A percentile compares a stretch with the other conserved stretches of the same genome.
Conservation (phyloP, 2,329 filamentous ascomycete genomes). For the Davidsoniella eucalypti region DNA sequence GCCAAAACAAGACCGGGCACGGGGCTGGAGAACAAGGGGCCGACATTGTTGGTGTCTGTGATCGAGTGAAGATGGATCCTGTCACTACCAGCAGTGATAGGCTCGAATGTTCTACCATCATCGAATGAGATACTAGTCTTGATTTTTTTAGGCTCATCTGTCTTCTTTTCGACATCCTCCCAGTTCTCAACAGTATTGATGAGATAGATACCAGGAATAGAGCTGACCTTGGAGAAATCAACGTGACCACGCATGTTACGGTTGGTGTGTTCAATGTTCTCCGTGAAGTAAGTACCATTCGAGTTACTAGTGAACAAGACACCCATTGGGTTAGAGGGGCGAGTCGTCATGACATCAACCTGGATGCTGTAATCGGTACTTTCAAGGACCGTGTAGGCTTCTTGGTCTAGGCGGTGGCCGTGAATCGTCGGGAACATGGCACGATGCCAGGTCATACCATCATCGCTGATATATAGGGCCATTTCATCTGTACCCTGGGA, state of each 20-base stretch:
- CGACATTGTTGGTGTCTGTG: slow-evolving; percentile 66
- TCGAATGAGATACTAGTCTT: slow-evolving; percentile 83
- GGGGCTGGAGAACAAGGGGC: slow-evolving; percentile 80
- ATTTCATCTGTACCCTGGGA: slow-evolving; percentile 74
- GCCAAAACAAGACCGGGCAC: slow-evolving; percentile 90
- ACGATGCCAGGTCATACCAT: slow-evolving; percentile 75
- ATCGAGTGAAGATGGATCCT: slow-evolving; percentile 82
- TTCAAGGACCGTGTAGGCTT: slow-evolving; percentile 86
- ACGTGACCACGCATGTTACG: slow-evolving; percentile 60
- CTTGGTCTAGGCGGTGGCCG: slow-evolving; percentile 49
- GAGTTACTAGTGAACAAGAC: slow-evolving; percentile 91
- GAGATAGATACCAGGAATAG: slow-evolving; percentile 82
- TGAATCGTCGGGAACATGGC: slow-evolving; percentile 77
- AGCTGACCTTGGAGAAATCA: slow-evolving; percentile 86
- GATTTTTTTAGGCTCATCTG: slow-evolving; percentile 44
- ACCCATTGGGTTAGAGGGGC: slow-evolving; percentile 56
- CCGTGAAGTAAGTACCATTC: slow-evolving; percentile 88
- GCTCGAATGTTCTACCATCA: slow-evolving; percentile 73
- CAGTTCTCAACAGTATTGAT: slow-evolving; percentile 83
- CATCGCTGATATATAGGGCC: slow-evolving; percentile 75
- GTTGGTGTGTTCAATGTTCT: slow-evolving; percentile 85
- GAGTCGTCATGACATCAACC: slow-evolving; percentile 70
- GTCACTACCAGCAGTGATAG: slow-evolving; percentile 49
- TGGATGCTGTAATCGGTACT: slow-evolving; percentile 97
- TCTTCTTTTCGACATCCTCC: slow-evolving; percentile 47